Conservation (phyloP, 1,139 yeast genomes). For the Geotrichum klebahnii region DNA sequence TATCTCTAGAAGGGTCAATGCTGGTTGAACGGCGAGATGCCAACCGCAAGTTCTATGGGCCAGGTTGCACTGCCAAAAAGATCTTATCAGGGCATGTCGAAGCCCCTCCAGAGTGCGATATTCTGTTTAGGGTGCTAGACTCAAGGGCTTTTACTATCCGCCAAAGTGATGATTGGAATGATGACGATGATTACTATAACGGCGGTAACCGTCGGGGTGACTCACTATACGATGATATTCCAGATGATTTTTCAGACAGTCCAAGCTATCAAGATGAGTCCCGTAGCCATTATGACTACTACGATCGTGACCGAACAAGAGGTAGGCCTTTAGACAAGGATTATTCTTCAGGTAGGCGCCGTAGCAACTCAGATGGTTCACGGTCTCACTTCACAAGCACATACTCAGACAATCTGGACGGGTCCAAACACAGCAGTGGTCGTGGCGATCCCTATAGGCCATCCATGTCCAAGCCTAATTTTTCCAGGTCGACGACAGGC, state of each 20-base stretch:
- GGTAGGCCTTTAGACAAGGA: too few species aligned
- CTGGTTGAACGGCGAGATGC: conserved; percentile 94
- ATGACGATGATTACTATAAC: conserved; percentile 49
- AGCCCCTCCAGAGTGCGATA: conserved; percentile 86
- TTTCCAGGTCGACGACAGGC: conserved; percentile 20
- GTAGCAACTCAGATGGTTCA: conserved; percentile 24
- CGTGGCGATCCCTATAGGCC: conserved; percentile 39
- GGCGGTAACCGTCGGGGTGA: background rate
- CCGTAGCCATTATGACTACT: conserved; percentile 27
- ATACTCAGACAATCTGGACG: conserved; percentile 34
- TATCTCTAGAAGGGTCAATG: conserved; percentile 93
- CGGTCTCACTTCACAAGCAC: conserved; percentile 35
- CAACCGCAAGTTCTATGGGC: conserved; percentile 88
- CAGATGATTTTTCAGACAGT: conserved; percentile 44
- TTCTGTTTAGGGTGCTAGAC: conserved; percentile 79
- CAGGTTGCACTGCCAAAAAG: conserved; percentile 73
- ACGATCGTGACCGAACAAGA: conserved; percentile 21
- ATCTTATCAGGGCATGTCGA: conserved; percentile 82
- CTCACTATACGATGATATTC: conserved; percentile 58
- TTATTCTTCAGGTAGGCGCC: conserved; percentile 35
- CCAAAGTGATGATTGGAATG: conserved; percentile 52
- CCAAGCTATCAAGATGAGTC: conserved; percentile 21
- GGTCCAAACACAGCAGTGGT: background rate
- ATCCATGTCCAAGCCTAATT: conserved; percentile 51
- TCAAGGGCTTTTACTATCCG: conserved; percentile 65